A percentile compares a stretch with the other conserved stretches of the same genome.
Evolutionary conservation across 2,329 filamentous ascomycete species (phyloP).

Genomic region (Pestalotiopsis sp.): DNA sequence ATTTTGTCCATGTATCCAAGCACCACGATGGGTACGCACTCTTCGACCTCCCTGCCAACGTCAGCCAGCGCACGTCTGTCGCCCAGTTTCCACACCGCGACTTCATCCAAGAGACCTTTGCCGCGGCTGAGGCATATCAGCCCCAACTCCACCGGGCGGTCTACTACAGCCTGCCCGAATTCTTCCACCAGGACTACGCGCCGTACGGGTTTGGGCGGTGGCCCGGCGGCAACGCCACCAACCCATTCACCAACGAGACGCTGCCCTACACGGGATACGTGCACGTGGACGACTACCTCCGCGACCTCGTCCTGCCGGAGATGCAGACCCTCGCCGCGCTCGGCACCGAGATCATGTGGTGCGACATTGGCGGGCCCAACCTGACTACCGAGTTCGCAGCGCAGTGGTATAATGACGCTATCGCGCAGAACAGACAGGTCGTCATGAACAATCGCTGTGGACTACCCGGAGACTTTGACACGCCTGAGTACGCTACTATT

Average conservation of each 20-base stretch:
- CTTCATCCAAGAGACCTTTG: constrained; percentile 44
- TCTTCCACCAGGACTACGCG: constrained; percentile 48
- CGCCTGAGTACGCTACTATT: constrained; percentile 58
- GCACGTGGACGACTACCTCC: constrained; percentile 41
- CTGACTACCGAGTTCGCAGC: constrained; percentile 41
- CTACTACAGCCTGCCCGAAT: constrained; percentile 51
- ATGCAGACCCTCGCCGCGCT: constrained; percentile 47
- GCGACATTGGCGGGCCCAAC: constrained; percentile 47
- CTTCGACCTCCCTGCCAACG: constrained; percentile 40
- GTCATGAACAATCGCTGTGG: constrained; percentile 60
- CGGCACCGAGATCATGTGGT: constrained; percentile 51
- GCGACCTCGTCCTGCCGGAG: constrained; percentile 46
- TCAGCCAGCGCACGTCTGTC: constrained; percentile 38
- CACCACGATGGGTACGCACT: constrained; percentile 50
- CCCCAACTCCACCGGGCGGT: constrained; percentile 44
- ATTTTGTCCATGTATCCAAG: constrained; percentile 49
- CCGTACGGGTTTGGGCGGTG: constrained; percentile 43
- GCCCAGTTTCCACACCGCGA: constrained; percentile 43
- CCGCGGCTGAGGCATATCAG: constrained; percentile 40
- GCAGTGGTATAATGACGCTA: constrained; percentile 42
- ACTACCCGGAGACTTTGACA: constrained; percentile 57
- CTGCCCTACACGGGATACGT: constrained; percentile 46
- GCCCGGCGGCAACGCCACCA: constrained; percentile 35
- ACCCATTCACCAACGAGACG: constrained; percentile 42
- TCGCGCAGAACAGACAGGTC: constrained; percentile 45